These are phyloP conservation scores for Solanum hybrid DNA, from an alignment of 305 asterid species.

Conservation along the genomic window DNA sequence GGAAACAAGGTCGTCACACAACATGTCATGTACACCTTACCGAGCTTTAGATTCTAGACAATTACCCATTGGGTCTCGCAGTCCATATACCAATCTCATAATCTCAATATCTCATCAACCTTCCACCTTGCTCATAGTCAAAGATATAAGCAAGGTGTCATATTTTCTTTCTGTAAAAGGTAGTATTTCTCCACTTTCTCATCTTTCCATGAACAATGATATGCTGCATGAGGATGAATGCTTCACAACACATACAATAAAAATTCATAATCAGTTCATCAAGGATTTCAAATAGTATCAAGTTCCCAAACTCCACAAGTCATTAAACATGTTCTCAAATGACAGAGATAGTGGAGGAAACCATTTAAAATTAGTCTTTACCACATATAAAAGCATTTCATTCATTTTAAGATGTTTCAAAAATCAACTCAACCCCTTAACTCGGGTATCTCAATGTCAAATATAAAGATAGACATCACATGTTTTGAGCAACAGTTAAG, in stretches of 20 bases:
- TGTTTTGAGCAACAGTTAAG: not conserved
- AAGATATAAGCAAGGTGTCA: not conserved
- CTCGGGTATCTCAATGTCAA: not conserved
- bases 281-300: not conserved
- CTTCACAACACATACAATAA: not conserved
- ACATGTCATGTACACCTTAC: not conserved
- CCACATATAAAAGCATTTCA: not conserved
- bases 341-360: too few species aligned
- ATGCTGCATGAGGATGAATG: not conserved
- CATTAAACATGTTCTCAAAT: not conserved
- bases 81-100: not conserved
- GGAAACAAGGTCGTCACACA: not conserved
- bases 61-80: not conserved
- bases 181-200: not conserved
- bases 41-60: not conserved
- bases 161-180: not conserved
- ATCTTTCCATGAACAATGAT: not conserved
- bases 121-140: not conserved
- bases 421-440: not conserved
- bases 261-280: not conserved
- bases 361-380: not conserved
- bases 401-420: not conserved
- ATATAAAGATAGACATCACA: not conserved
- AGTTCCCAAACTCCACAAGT: not conserved
- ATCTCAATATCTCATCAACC: not conserved